Conservation (phyloP, 2,329 filamentous ascomycete genomes). For the Calonectria naviculata region DNA sequence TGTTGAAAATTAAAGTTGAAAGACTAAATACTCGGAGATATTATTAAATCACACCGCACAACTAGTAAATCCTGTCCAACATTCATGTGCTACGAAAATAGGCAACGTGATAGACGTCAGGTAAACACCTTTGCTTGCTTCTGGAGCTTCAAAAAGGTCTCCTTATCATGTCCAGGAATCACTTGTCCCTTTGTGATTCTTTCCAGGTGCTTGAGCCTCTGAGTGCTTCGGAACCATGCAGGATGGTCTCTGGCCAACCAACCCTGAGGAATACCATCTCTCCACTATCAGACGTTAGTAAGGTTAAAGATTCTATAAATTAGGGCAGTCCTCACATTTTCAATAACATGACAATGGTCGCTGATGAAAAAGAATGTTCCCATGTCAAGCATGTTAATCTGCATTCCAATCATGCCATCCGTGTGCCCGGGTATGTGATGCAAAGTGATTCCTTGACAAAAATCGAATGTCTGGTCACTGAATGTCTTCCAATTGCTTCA, state of each 20-base stretch:
- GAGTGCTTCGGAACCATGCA: conserved; percentile 45
- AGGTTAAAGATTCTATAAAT: not conserved
- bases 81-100: not conserved
- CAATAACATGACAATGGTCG: conserved; percentile 45
- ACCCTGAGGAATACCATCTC: conserved; percentile 42
- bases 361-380: conserved; percentile 48
- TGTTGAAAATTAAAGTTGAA: not conserved
- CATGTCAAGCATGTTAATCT: conserved; percentile 43
- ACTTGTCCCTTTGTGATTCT: conserved; percentile 26
- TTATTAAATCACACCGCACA: not conserved
- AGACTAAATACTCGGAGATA: not conserved
- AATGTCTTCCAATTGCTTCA: conserved; percentile 36
- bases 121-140: conserved; percentile 16
- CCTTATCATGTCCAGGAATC: conserved; percentile 33
- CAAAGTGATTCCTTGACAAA: conserved; percentile 34
- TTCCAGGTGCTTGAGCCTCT: conserved; percentile 42
- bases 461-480: conserved; percentile 26
- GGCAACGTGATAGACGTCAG: too few species aligned
- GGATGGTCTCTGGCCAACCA: conserved; percentile 47
- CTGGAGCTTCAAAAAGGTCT: conserved; percentile 9
- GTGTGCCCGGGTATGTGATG: conserved; percentile 38
- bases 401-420: conserved; percentile 43
- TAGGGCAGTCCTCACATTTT: not conserved
- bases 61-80: not conserved
- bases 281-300: conserved; percentile 27